Percentiles rank a stretch among this genome's conserved stretches.
Evolutionary conservation across 192 early-diverging fungal genomes (phyloP).

Genomic region (Diversispora epigaea): DNA sequence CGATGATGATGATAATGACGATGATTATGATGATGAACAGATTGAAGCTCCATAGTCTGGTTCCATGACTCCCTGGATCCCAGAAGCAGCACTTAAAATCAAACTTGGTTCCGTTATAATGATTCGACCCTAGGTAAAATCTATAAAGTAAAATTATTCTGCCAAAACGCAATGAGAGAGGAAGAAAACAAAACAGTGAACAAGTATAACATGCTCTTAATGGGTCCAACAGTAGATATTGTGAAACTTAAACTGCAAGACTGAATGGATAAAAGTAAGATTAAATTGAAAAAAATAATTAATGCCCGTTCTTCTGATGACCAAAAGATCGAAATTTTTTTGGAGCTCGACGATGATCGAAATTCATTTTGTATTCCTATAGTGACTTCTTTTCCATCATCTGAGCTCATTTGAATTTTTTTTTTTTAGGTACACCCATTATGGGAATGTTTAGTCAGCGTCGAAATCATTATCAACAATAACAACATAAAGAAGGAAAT

Average conservation of each 20-base stretch:
- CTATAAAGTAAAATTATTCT: conserved; percentile 7
- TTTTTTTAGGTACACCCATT: conserved; percentile 9
- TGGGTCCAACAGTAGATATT: conserved; percentile 10
- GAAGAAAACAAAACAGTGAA: background rate
- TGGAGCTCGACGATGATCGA: background rate
- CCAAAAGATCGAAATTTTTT: background rate
- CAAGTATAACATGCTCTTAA: conserved; percentile 20
- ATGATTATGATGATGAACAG: too few relatives aligned
- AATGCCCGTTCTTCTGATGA: background rate
- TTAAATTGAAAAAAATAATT: background rate
- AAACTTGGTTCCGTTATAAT: too few relatives aligned
- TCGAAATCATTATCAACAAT: conserved; percentile 9
- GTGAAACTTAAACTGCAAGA: conserved; percentile 9
- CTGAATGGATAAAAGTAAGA: background rate
- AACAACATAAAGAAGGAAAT: conserved; percentile 1
- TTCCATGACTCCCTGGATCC: too few relatives aligned
- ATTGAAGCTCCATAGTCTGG: too few relatives aligned
- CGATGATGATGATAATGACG: too few relatives aligned
- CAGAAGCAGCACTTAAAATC: too few relatives aligned
- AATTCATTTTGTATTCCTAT: too few relatives aligned
- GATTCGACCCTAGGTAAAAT: background rate
- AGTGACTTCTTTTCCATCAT: too few relatives aligned
- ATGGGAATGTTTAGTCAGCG: background rate
- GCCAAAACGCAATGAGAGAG: background rate
- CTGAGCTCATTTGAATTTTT: too few relatives aligned